These are phyloP conservation scores for Hericium alpestre DNA, from an alignment of 768 basidiomycete genomes.

Conservation along the genomic window DNA sequence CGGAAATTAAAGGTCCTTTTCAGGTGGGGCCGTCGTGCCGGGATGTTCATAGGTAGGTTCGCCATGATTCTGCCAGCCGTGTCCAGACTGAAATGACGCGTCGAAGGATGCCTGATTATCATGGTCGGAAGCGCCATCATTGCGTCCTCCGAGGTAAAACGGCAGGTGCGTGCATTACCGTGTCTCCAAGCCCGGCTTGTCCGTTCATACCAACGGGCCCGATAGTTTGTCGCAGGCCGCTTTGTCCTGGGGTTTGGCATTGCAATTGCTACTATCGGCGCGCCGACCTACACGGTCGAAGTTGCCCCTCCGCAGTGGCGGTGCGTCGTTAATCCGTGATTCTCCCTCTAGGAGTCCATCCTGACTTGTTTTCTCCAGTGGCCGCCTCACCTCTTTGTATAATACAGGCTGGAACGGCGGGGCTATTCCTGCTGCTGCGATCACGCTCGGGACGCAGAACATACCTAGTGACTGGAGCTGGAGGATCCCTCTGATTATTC, in stretches of 20 bases:
- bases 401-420: constrained; percentile 1
- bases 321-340: not conserved
- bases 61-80: too few species aligned
- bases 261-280: constrained; percentile 1
- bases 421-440: not conserved
- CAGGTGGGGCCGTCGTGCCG: constrained; percentile 1
- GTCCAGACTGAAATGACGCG: too few species aligned
- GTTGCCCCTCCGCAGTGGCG: constrained; percentile 1
- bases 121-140: not conserved
- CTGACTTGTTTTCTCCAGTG: not conserved
- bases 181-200: too few species aligned
- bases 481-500: constrained; percentile 1
- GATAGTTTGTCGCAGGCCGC: not conserved
- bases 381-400: not conserved
- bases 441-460: not conserved
- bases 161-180: not conserved
- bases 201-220: too few species aligned
- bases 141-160: not conserved
- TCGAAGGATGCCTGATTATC: not conserved
- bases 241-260: constrained; percentile 1
- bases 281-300: not conserved
- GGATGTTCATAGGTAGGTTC: constrained; percentile 1
- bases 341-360: too few species aligned
- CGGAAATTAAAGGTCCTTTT: not conserved
- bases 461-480: constrained; percentile 1